Evolutionary conservation across 2,329 filamentous ascomycete genomes (phyloP).

Genomic region (Clonostachys solani): DNA sequence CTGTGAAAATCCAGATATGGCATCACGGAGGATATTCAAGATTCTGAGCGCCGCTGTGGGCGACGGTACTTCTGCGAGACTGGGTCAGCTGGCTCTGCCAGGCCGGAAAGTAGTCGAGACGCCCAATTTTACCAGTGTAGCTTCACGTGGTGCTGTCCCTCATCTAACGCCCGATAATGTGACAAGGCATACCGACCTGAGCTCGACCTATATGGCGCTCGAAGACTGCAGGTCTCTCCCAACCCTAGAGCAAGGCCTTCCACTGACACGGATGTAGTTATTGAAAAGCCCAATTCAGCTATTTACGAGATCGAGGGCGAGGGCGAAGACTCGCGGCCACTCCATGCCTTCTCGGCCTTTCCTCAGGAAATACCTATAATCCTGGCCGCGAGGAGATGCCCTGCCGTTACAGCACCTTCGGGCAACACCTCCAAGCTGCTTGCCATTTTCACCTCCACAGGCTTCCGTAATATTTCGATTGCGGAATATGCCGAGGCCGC

Average conservation of each 20-base stretch:
- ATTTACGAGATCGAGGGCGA: slow-evolving; percentile 35
- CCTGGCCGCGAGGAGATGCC: slow-evolving; percentile 72
- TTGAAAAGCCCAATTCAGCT: slow-evolving; percentile 48
- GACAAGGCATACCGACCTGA: slow-evolving; percentile 57
- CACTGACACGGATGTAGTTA: slow-evolving; percentile 32
- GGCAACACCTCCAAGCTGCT: slow-evolving; percentile 69
- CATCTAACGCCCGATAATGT: slow-evolving; percentile 88
- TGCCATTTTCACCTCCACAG: slow-evolving; percentile 80
- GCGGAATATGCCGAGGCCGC: slow-evolving; percentile 66
- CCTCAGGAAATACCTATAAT: slow-evolving; percentile 63
- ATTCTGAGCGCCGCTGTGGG: not conserved
- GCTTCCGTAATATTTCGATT: slow-evolving; percentile 68
- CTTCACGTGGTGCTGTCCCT: slow-evolving; percentile 79
- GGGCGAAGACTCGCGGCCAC: slow-evolving; percentile 39
- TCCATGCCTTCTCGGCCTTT: slow-evolving; percentile 75
- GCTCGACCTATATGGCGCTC: slow-evolving; percentile 73
- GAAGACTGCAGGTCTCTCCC: slow-evolving; percentile 76
- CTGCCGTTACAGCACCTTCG: slow-evolving; percentile 67
- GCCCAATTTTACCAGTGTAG: slow-evolving; percentile 75
- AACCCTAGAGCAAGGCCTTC: not conserved
- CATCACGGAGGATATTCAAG: slow-evolving; percentile 1
- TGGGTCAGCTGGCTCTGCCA: slow-evolving; percentile 62
- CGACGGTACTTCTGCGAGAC: slow-evolving; percentile 28
- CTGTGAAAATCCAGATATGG: not conserved
- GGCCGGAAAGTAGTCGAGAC: slow-evolving; percentile 68